phyloP scores from a whole-genome alignment of 352 stramenopile genomes.

The Phytophthora litchii region DNA sequence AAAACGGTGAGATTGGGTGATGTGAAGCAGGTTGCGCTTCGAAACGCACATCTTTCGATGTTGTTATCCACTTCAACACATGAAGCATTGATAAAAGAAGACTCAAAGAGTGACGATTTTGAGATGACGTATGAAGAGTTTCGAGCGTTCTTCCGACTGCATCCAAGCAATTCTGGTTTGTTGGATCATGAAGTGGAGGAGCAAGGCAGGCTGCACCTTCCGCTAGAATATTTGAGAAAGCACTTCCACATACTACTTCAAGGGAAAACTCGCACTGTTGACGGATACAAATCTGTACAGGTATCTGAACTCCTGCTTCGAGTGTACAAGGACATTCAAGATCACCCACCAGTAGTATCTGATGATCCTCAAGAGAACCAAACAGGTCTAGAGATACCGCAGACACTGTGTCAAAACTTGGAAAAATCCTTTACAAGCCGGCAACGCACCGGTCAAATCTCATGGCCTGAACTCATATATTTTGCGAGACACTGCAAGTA shows the following conservation, averaged over 20 bases:
- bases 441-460: conserved; percentile 1
- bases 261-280: background rate
- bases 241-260: conserved; percentile 15
- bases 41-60: conserved; percentile 21
- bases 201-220: conserved; percentile 1
- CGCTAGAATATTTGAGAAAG: conserved; percentile 21
- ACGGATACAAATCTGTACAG: conserved; percentile 18
- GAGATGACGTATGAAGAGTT: conserved; percentile 15
- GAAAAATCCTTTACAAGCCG: conserved; percentile 5
- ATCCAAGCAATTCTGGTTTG: background rate
- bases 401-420: conserved; percentile 5
- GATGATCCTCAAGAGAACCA: conserved; percentile 12
- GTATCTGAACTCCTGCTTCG: conserved; percentile 5
- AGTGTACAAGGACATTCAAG: conserved; percentile 20
- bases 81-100: background rate
- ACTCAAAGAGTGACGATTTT: conserved; percentile 11
- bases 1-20: conserved; percentile 7
- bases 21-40: conserved; percentile 9
- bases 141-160: conserved; percentile 8
- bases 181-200: conserved; percentile 1
- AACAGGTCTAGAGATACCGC: conserved; percentile 1
- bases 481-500: conserved; percentile 21
- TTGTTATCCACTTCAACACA: conserved; percentile 1
- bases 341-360: conserved; percentile 9
- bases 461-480: conserved; percentile 28